Percentiles rank a stretch among this genome's conserved stretches.
Conservation (phyloP, 306 rosid genomes). For the Lathyrus tuberosus region DNA sequence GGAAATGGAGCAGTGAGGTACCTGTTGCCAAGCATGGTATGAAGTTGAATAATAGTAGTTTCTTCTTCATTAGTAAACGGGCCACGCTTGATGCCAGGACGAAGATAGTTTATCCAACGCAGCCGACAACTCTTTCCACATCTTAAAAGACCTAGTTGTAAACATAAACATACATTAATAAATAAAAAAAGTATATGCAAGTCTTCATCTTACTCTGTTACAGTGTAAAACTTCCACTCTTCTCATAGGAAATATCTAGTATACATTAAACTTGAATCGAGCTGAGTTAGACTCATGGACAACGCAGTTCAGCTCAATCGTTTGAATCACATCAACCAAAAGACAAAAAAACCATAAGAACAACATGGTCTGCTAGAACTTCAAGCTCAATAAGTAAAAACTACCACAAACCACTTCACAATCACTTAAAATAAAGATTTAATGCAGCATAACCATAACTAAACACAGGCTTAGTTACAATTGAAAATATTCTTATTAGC, state of each 20-base stretch:
- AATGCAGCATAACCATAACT: no score
- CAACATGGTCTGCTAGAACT: no score
- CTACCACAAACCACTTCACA: no score
- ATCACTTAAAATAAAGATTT: no score
- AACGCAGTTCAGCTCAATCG: background rate
- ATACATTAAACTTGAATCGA: no score
- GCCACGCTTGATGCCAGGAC: conserved; percentile 67
- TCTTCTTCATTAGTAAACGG: conserved; percentile 58
- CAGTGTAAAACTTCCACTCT: background rate
- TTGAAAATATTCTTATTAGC: background rate
- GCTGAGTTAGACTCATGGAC: background rate
- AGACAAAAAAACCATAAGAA: no score
- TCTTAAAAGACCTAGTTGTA: conserved; percentile 50
- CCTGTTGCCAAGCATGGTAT: conserved; percentile 65
- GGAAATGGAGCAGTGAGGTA: conserved; percentile 22
- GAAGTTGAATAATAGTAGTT: conserved; percentile 51
- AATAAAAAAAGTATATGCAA: background rate
- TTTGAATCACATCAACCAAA: background rate
- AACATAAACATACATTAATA: conserved; percentile 4
- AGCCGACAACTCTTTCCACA: conserved; percentile 68
- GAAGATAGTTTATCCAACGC: conserved; percentile 66
- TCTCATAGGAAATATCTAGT: no score
- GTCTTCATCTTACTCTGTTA: background rate
- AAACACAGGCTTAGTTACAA: no score
- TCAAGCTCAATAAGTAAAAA: no score